Conservation (phyloP, 495 filamentous ascomycete genomes). For the Xeromyces bisporus region DNA sequence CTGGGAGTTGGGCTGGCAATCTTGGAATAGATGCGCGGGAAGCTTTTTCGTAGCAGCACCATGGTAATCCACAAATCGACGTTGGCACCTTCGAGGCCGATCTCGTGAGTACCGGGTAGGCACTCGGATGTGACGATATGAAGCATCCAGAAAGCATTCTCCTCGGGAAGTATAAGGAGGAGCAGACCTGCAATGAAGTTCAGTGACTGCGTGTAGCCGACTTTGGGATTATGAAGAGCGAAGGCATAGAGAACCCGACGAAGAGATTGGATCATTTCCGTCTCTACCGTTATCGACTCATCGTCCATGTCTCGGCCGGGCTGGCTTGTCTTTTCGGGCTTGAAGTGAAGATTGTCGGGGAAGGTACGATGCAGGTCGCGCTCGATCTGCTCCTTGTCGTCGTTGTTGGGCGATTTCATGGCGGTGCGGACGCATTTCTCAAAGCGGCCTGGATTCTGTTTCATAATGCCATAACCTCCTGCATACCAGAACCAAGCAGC, state of each 20-base stretch:
- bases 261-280: constrained; percentile 59
- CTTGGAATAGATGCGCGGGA: constrained; percentile 75
- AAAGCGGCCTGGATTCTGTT: constrained; percentile 59
- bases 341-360: constrained; percentile 86
- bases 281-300: constrained; percentile 38
- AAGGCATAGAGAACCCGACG: constrained; percentile 80
- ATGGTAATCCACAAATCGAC: constrained; percentile 91
- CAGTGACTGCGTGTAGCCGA: constrained; percentile 92
- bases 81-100: constrained; percentile 82
- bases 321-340: constrained; percentile 36
- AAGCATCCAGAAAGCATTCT: constrained; percentile 88
- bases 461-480: constrained; percentile 60
- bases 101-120: constrained; percentile 82
- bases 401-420: constrained; percentile 42
- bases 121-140: constrained; percentile 79
- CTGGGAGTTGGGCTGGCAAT: constrained; percentile 61
- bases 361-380: constrained; percentile 91
- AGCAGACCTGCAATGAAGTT: constrained; percentile 91
- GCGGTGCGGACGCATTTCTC: constrained; percentile 45
- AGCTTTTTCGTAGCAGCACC: constrained; percentile 62
- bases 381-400: constrained; percentile 81
- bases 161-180: constrained; percentile 82
- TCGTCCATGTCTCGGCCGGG: constrained; percentile 15
- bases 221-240: constrained; percentile 68
- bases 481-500: constrained; percentile 96